Conservation (phyloP, 305 asterid genomes). For the Ajuga reptans region DNA sequence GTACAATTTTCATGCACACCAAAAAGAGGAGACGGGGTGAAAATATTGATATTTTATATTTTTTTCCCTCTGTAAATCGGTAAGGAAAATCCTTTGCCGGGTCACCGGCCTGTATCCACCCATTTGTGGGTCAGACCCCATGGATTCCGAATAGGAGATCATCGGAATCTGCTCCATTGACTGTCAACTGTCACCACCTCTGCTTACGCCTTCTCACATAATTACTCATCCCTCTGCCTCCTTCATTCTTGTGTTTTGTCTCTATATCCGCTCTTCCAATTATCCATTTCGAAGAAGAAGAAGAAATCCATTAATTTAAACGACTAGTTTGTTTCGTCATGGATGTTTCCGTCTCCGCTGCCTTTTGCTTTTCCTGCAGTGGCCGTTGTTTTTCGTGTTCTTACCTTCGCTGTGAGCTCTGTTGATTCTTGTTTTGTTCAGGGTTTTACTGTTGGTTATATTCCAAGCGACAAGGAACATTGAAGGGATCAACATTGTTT, state of each 20-base stretch:
- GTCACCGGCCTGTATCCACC: no score
- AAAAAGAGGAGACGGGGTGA: no score
- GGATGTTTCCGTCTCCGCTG: slow-evolving; percentile 18
- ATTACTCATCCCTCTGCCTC: not conserved
- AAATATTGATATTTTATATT: no score
- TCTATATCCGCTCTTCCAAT: not conserved
- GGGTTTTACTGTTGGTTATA: not conserved
- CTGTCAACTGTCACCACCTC: not conserved
- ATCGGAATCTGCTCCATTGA: not conserved
- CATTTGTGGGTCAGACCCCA: no score
- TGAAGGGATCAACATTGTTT: not conserved
- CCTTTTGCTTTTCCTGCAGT: not conserved
- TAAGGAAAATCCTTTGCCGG: no score
- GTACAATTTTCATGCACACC: no score
- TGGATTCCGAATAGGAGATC: not conserved
- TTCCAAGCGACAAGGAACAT: not conserved
- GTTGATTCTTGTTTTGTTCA: slow-evolving; percentile 6
- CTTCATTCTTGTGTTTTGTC: not conserved
- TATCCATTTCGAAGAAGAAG: no score
- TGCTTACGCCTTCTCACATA: not conserved
- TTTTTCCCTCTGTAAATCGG: no score
- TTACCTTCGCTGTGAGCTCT: slow-evolving; percentile 22
- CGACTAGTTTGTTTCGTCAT: not conserved
- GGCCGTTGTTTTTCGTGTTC: slow-evolving; percentile 23
- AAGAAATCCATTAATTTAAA: not conserved